Conservation (phyloP, 768 basidiomycete genomes). For the Kwoniella sp. region DNA sequence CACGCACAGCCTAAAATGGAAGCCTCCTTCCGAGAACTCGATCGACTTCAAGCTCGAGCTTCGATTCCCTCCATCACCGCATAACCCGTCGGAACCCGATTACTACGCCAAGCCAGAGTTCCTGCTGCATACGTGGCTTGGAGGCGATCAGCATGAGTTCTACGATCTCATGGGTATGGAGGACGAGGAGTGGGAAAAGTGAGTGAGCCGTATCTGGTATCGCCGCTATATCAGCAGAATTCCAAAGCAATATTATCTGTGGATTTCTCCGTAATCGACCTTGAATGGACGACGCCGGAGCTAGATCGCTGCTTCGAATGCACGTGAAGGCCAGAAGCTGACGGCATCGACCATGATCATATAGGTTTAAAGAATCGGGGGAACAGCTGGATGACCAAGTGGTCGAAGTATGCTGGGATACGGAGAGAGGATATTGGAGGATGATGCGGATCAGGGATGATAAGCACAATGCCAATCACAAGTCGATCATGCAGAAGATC, state of each 20-base stretch:
- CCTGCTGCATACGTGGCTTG: constrained; percentile 78
- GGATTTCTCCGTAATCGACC: too few relatives aligned
- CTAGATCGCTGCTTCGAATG: background rate
- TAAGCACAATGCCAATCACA: constrained; percentile 89
- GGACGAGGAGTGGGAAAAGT: constrained; percentile 94
- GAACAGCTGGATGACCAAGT: constrained; percentile 92
- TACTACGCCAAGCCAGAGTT: constrained; percentile 83
- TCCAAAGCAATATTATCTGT: too few relatives aligned
- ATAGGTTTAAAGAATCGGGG: constrained; percentile 80
- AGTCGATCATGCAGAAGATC: constrained; percentile 79
- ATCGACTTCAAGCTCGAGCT: constrained; percentile 95
- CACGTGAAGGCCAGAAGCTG: too few relatives aligned
- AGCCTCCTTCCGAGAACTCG: constrained; percentile 95
- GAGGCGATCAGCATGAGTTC: constrained; percentile 70
- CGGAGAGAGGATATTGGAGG: constrained; percentile 68
- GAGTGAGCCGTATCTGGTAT: constrained; percentile 56
- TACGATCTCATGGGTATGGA: constrained; percentile 83
- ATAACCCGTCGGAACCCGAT: constrained; percentile 68
- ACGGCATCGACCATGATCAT: background rate
- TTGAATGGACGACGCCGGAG: too few relatives aligned
- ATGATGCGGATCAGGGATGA: constrained; percentile 94
- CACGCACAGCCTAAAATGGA: constrained; percentile 85
- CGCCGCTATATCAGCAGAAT: too few relatives aligned
- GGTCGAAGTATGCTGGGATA: constrained; percentile 91
- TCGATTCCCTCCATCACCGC: constrained; percentile 75